Base-by-base conservation (phyloP, 2,329 filamentous ascomycete species). In the Monosporascus sp. region DNA sequence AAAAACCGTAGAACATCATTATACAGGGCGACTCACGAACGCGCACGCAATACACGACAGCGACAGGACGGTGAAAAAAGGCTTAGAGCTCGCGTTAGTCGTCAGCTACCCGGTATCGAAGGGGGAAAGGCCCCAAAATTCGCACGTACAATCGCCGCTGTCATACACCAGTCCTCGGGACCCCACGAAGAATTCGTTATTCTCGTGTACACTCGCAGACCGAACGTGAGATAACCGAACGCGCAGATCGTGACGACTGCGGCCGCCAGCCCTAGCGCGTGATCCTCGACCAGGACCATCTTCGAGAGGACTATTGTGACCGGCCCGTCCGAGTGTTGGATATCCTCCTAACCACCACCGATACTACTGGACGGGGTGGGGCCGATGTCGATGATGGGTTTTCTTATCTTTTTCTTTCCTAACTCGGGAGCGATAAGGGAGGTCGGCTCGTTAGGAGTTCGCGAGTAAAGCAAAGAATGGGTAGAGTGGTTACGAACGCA, bases 161-260 rank as follows among this genome's bases (percentile, higher is more conserved):
- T 50, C 59, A 61, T 61, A 11, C 52, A 47, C 49, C 50, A 55
- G 27, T 61, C 59, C 38, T 61, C 57, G 14, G 54, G 44, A 11
- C 57, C 57, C 57, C 59, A 59, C n/a, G 50, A 50, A 11, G 44
- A 20, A 31, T 52, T 53, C 11, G 45, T 52, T 7, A 59, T 31
- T 35, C 55, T 52, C 7, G 49, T 54, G 17, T 56, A 58, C 2
- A 56, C 51, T n/a, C 58, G 49, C 22, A 60, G 39, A 8, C 49
- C 52, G 27, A 45, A 57, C 20, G 49, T 55, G 2, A 59, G 18
- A 45, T 53, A 57, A 9, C 37, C 53, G 47, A 60, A 46, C 11
- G 55, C 9, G 18, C 52, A 50, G 7, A 59, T 49, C 6, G 54
- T 56, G 46, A 60, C 54, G 27, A 60, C 54, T n/a, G 56, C 57